Evolutionary conservation across 2,329 filamentous ascomycete genomes (phyloP).

Genomic region (Coniochaeta ligniaria): DNA sequence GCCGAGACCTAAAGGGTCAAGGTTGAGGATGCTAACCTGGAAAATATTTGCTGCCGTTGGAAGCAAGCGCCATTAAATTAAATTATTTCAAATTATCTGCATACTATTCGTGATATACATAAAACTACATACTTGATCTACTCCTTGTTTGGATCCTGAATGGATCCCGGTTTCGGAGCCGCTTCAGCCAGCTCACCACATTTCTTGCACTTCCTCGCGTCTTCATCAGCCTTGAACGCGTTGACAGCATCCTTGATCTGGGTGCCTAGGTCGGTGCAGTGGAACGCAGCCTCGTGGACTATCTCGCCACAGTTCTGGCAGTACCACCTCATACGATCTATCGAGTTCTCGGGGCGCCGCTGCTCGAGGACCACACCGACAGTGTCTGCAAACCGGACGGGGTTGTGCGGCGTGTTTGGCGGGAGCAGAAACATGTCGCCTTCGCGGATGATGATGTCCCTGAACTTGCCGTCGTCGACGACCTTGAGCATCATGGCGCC

Average conservation of each 20-base stretch:
- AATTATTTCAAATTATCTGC: background rate
- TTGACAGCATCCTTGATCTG: constrained; percentile 93
- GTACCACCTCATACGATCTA: constrained; percentile 89
- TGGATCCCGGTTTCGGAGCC: constrained; percentile 53
- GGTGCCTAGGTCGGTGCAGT: constrained; percentile 83
- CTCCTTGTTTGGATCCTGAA: constrained; percentile 50
- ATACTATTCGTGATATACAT: background rate
- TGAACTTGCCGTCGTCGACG: constrained; percentile 66
- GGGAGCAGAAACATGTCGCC: constrained; percentile 92
- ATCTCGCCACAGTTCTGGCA: constrained; percentile 63
- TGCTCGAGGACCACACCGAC: constrained; percentile 94
- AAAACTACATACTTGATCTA: constrained; percentile 10
- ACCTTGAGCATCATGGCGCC: constrained; percentile 92
- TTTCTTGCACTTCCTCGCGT: constrained; percentile 64
- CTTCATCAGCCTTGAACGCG: constrained; percentile 61
- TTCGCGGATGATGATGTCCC: constrained; percentile 83
- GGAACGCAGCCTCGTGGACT: constrained; percentile 81
- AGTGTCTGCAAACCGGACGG: constrained; percentile 85
- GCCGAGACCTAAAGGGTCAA: constrained; percentile 50
- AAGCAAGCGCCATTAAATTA: background rate
- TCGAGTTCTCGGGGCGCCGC: constrained; percentile 57
- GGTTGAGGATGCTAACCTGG: background rate
- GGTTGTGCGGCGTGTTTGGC: constrained; percentile 92
- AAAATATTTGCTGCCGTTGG: background rate
- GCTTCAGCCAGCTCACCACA: constrained; percentile 74